Evolutionary conservation across 495 filamentous ascomycete species (phyloP), one percentile per base, ranked within the genome.

Genomic region (Neurospora sublineolata): DNA sequence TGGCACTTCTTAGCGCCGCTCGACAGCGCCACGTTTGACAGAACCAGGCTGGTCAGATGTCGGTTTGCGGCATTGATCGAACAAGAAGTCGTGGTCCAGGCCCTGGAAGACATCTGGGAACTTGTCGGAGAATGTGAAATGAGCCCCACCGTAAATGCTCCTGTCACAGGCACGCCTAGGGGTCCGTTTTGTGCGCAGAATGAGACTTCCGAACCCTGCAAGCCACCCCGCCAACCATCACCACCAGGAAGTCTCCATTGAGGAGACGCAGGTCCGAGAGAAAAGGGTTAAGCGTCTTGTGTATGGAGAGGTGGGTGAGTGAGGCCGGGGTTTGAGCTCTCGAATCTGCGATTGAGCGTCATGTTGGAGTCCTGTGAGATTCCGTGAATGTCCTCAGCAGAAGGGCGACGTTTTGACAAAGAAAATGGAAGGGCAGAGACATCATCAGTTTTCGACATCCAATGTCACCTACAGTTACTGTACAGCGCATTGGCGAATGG

Each of bases 241-340:
- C 68, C 39, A 67, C 67, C 33, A 40, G 37, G 36, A 33, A n/a
- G 72, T 73, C 70, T 60, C 73, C 69, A 40, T 41, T 33, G 68
- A 73, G 74, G 33, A 73, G 76, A 79, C 71, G 79, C 79, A 81
- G 76, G 77, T 81, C 77, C 79, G 41, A 76, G 76, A 74, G 72
- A 68, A 80, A 71, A 68, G 37, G 74, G 78, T 73, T 76, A 80
- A 73, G 74, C 77, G 74, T 74, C 23, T 64, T 64, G 52, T 64
- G 52, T 14, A 64, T 64, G 52, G 14, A 30, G 52, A 64, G 27
- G 27, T 64, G 27, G 12, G 52, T 14, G 27, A 12, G 52, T 14
- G 27, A 12, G 23, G 52, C 12, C 11, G 12, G 44, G 10, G 52
- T 27, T 30, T 33, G 46, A 58, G 46, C 23, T 30, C 23, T 60